These are phyloP conservation scores for Cardiosporidium cionae DNA, from an alignment of 169 alveolate species.

Conservation along the genomic window DNA sequence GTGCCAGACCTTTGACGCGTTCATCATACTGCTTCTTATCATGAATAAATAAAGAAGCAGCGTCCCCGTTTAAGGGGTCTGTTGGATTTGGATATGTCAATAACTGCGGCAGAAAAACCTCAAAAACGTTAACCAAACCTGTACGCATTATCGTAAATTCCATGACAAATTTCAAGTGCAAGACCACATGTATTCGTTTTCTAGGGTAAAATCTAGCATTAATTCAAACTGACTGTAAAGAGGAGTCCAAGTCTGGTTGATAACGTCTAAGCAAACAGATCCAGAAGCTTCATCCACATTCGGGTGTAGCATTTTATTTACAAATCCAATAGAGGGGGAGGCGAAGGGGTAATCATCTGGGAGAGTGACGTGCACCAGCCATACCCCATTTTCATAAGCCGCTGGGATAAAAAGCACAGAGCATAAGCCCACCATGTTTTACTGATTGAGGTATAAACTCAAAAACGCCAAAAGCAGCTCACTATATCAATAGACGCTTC, in stretches of 20 bases:
- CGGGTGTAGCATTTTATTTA: slow-evolving; percentile 85
- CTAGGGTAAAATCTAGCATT: background rate
- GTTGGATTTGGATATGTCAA: slow-evolving; percentile 92
- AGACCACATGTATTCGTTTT: background rate
- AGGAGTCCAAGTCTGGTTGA: slow-evolving; percentile 96
- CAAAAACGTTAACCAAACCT: slow-evolving; percentile 89
- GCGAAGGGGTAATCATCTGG: slow-evolving; percentile 96
- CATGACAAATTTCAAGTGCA: too few species aligned
- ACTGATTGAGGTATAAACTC: background rate
- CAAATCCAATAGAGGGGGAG: slow-evolving; percentile 92
- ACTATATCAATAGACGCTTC: background rate
- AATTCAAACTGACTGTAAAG: slow-evolving; percentile 64
- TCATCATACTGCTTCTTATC: slow-evolving; percentile 76
- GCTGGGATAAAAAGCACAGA: slow-evolving; percentile 51
- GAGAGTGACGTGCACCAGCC: slow-evolving; percentile 76
- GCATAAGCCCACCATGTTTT: background rate
- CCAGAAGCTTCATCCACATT: slow-evolving; percentile 94
- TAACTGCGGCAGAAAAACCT: slow-evolving; percentile 88
- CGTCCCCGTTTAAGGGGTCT: slow-evolving; percentile 92
- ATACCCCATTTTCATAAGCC: slow-evolving; percentile 73
- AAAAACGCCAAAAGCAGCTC: background rate
- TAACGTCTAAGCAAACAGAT: slow-evolving; percentile 90
- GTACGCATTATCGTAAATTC: background rate
- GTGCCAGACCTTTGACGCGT: slow-evolving; percentile 73
- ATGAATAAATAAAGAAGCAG: slow-evolving; percentile 83